Evolutionary conservation across 805 yeast genomes (phyloP).

Genomic region (Scheffersomyces lignosus): DNA sequence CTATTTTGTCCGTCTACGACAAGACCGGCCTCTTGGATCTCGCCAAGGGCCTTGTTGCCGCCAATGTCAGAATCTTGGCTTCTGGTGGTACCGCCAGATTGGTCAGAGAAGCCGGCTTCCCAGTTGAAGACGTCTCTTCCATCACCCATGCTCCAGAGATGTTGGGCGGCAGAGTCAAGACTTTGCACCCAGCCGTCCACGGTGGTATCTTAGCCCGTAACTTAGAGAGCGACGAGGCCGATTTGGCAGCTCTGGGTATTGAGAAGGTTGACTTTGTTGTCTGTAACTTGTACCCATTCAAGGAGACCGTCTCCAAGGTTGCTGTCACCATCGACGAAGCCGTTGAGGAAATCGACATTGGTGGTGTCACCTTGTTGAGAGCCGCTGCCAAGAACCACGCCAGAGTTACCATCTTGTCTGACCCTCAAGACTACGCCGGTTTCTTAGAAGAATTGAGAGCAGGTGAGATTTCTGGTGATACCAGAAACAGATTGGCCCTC

Average conservation of each 20-base stretch:
- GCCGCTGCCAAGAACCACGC: conserved; percentile 99
- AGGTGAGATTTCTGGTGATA: conserved; percentile 70
- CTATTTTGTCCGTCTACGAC: conserved; percentile 95
- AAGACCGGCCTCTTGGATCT: conserved; percentile 94
- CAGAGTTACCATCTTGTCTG: conserved; percentile 92
- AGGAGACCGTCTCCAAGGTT: conserved; percentile 93
- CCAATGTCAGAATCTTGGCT: conserved; percentile 89
- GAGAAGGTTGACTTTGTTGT: conserved; percentile 96
- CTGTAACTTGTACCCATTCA: conserved; percentile 97
- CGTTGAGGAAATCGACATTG: conserved; percentile 97
- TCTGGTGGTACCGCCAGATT: conserved; percentile 96
- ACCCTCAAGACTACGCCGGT: conserved; percentile 88
- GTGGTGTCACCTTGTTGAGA: conserved; percentile 92
- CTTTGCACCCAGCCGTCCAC: conserved; percentile 98
- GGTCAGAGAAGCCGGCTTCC: conserved; percentile 96
- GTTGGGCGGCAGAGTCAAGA: conserved; percentile 98
- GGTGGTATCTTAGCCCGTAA: conserved; percentile 96
- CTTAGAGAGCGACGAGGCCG: conserved; percentile 86
- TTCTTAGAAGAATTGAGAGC: conserved; percentile 77
- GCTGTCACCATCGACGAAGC: conserved; percentile 97
- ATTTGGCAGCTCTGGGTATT: conserved; percentile 83
- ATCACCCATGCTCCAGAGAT: conserved; percentile 99
- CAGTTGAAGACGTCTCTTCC: conserved; percentile 91
- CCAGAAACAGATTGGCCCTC: conserved; percentile 83
- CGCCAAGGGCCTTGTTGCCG: conserved; percentile 89